Percentiles rank a stretch among this genome's conserved stretches.
Evolutionary conservation across 257 asterid genomes (phyloP).

Genomic region (Nicotiana obtusifolia): DNA sequence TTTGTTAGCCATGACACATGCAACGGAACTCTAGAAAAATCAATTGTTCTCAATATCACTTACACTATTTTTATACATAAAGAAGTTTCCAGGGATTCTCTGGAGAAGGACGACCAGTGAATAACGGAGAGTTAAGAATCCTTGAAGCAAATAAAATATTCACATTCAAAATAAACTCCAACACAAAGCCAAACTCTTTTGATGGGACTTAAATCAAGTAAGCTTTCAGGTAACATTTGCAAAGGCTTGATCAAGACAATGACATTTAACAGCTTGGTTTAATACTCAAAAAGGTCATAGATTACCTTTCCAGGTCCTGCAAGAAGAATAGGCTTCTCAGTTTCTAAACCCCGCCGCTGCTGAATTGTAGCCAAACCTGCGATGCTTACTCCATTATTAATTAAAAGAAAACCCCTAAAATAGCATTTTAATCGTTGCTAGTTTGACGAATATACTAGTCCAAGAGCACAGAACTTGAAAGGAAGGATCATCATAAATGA

Average conservation of each 20-base stretch:
- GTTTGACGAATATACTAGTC: background rate
- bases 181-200: background rate
- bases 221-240: background rate
- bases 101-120: too few relatives aligned
- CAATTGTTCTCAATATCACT: background rate
- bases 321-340: slow-evolving; percentile 85
- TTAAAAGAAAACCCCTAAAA: background rate
- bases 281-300: background rate
- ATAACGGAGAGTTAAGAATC: background rate
- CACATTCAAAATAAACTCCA: background rate
- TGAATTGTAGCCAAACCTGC: slow-evolving; percentile 78
- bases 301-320: slow-evolving; percentile 92
- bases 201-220: background rate
- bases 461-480: background rate
- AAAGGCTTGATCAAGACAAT: background rate
- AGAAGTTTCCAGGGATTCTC: background rate
- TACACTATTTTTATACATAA: background rate
- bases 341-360: slow-evolving; percentile 59
- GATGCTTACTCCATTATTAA: background rate
- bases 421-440: background rate
- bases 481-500: background rate
- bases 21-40: background rate
- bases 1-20: background rate
- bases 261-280: background rate
- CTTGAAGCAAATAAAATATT: background rate